A percentile compares a stretch with the other conserved stretches of the same genome.
phyloP scores from a whole-genome alignment of 2,329 filamentous ascomycete genomes.

The Bipolaris bicolor region DNA sequence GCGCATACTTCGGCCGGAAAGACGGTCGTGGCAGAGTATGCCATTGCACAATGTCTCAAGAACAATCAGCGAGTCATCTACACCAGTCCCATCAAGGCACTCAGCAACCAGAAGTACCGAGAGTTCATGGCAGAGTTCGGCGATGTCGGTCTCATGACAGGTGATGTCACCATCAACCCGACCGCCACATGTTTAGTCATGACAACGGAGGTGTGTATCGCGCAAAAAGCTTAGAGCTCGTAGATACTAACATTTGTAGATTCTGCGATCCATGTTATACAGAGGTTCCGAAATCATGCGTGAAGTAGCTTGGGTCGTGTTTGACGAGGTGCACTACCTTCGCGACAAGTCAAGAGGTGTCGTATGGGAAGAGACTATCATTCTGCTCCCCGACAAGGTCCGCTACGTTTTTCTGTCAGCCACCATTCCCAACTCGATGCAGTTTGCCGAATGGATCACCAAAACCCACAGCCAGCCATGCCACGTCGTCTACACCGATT shows the following conservation, averaged over 20 bases:
- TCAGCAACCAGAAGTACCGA: slow-evolving; percentile 98
- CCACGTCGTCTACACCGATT: slow-evolving; percentile 99
- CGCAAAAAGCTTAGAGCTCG: not conserved
- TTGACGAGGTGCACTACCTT: slow-evolving; percentile 99
- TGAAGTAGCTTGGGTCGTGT: slow-evolving; percentile 97
- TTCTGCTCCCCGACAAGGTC: slow-evolving; percentile 96
- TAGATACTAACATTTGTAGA: slow-evolving; percentile 55
- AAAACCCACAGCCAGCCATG: slow-evolving; percentile 98
- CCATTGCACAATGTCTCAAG: slow-evolving; percentile 95
- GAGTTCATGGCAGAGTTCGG: slow-evolving; percentile 96
- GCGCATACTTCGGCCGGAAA: slow-evolving; percentile 98
- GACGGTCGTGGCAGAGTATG: slow-evolving; percentile 97
- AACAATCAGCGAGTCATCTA: slow-evolving; percentile 99
- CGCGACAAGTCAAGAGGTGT: slow-evolving; percentile 92
- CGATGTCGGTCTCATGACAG: slow-evolving; percentile 97
- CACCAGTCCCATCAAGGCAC: slow-evolving; percentile 97
- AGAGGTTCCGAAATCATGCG: slow-evolving; percentile 99
- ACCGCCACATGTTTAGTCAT: slow-evolving; percentile 98
- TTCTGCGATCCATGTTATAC: slow-evolving; percentile 98
- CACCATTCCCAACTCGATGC: slow-evolving; percentile 98
- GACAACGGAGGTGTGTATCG: slow-evolving; percentile 76
- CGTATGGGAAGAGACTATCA: slow-evolving; percentile 99
- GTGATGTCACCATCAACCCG: slow-evolving; percentile 98
- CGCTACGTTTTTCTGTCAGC: slow-evolving; percentile 98
- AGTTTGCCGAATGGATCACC: slow-evolving; percentile 98